Evolutionary conservation across 306 rosid species (phyloP), one percentile per base, ranked within the genome.

Genomic region (Arachis stenosperma): DNA sequence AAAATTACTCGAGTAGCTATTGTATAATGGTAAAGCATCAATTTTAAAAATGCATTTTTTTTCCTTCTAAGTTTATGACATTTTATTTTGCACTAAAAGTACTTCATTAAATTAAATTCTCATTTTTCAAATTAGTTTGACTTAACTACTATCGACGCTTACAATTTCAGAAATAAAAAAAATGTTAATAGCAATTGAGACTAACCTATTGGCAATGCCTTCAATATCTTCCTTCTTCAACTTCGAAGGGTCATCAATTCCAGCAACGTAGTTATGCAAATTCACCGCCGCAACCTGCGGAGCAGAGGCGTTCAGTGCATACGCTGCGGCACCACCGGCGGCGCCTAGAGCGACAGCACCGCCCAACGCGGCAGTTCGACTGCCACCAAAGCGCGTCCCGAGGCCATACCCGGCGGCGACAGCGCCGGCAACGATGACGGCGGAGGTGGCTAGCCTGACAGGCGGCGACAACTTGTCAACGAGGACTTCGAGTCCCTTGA

Each of bases 211-310:
- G 0, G 97, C 97, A 80, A 95, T 95, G 70, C 75, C 81, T 47
- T 95, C 98, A 3, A 95, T 86, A 9, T 90, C 98, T 51, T 90
- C 99, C 80, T 84, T 90, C 75, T 73, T 91, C 78, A 95, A 83
- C n/a, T 57, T 79, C 22, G 82, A 71, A 17, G 97, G 96, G 55
- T 90, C 96, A 30, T 84, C 96, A 13, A 81, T 57, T 14, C 80
- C 90, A 2, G 90, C 89, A n/a, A 85, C 97, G 29, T 88, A 91
- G 73, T 95, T 95, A 65, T 86, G 96, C 87, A 91, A 88, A 13
- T 84, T 88, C 11, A 87, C 91, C 0, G 97, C 97, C 0, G 99
- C 99, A 48, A 91, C 98, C 33, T 88, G 96, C 7, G 99, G 98
- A 41, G 81, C 97, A 65, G 84, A 60, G 0, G 98, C 82, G 75